Base-by-base conservation (phyloP, 1,284 basidiomycete genomes). In the Entoloma clypeatum region DNA sequence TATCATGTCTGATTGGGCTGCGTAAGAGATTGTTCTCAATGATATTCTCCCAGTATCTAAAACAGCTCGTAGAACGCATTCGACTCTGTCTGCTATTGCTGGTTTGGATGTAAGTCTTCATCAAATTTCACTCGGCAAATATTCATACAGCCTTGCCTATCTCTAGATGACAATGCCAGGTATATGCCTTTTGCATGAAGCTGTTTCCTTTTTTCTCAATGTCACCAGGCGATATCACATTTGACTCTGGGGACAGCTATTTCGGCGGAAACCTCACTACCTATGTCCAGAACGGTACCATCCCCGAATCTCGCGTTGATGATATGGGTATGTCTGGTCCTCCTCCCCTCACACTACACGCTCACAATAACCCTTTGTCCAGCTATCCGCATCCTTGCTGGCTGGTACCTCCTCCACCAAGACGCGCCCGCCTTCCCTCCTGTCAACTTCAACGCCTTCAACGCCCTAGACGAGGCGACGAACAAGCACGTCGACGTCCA, bases 401-500 rank as follows among this genome's bases (percentile, higher is more conserved):
- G 66, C 0, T 86, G 75, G 72, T 84, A 75, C 53, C 67, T 72
- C 24, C 62, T 77, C 14, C 69, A 70, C 13, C 87, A 91, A 63
- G 86, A 91, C 57, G 57, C 69, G 26, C 56, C 66, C 6, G 58
- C 64, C 27, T 88, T 75, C 59, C 83, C 84, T 0, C 43, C 58
- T 40, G 69, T 74, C 48, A 78, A 72, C 59, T 82, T 82, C 55
- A 74, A 82, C 50, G 76, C 75, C 5, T 81, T 80, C 70, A 43
- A 59, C n/a, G 63, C 69, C 0, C 61, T 71, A 26, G 67, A 75
- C 50, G 71, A 72, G 36, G 60, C 61, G 5, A 73, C 69, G 36
- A 84, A 90, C 63, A 62, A 71, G 39, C 81, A 80, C 47, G 67
- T 92, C 21, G 79, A 92, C 52, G 89, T 90, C 0, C 81, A 86